Base-by-base conservation (phyloP, 192 early-diverging fungal genomes). In the Chytriomyces confervae region DNA sequence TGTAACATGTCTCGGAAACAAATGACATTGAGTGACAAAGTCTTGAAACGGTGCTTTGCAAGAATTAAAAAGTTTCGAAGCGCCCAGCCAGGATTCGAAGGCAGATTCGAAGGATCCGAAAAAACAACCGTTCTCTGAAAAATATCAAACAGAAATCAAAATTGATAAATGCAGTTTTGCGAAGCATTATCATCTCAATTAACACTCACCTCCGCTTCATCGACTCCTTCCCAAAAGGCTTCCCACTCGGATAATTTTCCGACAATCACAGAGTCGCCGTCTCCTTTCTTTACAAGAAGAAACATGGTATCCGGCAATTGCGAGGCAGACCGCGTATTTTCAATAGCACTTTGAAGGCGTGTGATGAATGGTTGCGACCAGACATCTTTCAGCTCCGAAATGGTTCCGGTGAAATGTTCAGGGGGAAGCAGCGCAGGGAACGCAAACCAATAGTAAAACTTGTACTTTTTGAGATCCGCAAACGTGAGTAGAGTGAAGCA, bases 401-500 rank as follows among this genome's bases (percentile, higher is more conserved):
- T 63, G 6, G 61, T 6, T 16, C 83, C 64, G 0, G 72, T 80
- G 61, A 84, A 82, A 7, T 94, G 88, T 10, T 85, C 88, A 13
- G 92, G 84, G 0, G 93, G 88, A 29, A 92, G 80, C 13, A 98
- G 80, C 0, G 95, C 95, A 0, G 97, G 97, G 79, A 97, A 97
- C 6, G 90, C 93, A 75, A 95, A 96, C 96, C 95, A 96, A 80
- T 96, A 97, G 80, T 92, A 94, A 79, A 94, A 99, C 76, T 89
- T 92, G 87, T 94, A 97, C 80, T 94, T 94, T 79, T 99, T 99
- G 69, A 99, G 78, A 81, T 99, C 96, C 0, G 96, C 95, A 86
- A 96, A 98, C n/a, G 96, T 92, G 16, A 98, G 62, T 43, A 97
- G 78, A 11, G 92, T 67, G 79, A 98, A 97, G 13, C 82, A 86